Evolutionary conservation across 306 rosid genomes (phyloP).

Genomic region (Casuarina cunninghamiana): DNA sequence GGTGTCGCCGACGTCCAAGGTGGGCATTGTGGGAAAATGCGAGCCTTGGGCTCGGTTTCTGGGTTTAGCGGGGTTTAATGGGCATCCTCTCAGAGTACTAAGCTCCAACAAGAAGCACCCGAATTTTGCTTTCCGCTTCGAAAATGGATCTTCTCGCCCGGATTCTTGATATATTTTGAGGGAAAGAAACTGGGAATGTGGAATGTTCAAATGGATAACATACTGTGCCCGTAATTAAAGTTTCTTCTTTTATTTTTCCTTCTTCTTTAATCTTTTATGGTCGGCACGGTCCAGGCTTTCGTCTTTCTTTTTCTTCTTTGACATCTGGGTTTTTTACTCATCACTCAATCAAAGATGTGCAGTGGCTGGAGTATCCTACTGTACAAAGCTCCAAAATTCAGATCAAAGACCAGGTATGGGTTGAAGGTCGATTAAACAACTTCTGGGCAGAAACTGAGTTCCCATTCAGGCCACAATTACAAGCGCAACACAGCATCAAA

Average conservation of each 20-base stretch:
- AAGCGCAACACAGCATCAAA: neutral
- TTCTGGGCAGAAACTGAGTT: neutral
- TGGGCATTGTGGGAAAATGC: conserved; percentile 11
- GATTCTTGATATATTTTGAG: too few relatives aligned
- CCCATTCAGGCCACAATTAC: conserved; percentile 15
- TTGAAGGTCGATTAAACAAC: neutral
- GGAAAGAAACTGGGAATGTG: neutral
- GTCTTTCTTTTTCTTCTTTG: too few relatives aligned
- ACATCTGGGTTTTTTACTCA: too few relatives aligned
- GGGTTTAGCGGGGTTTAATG: conserved; percentile 1
- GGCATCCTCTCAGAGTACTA: neutral
- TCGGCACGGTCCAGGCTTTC: too few relatives aligned
- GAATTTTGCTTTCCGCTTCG: too few relatives aligned
- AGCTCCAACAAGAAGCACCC: neutral
- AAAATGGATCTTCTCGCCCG: too few relatives aligned
- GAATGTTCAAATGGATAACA: neutral
- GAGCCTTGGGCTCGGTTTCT: neutral
- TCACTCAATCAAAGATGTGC: too few relatives aligned
- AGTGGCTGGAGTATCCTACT: too few relatives aligned
- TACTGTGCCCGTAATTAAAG: too few relatives aligned
- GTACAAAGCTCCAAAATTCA: too few relatives aligned
- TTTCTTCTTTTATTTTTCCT: neutral
- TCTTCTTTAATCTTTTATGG: too few relatives aligned
- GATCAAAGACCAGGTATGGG: neutral
- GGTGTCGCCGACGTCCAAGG: conserved; percentile 38